Base-by-base conservation (phyloP, 2,329 filamentous ascomycete genomes). In the Aureobasidium sp. region DNA sequence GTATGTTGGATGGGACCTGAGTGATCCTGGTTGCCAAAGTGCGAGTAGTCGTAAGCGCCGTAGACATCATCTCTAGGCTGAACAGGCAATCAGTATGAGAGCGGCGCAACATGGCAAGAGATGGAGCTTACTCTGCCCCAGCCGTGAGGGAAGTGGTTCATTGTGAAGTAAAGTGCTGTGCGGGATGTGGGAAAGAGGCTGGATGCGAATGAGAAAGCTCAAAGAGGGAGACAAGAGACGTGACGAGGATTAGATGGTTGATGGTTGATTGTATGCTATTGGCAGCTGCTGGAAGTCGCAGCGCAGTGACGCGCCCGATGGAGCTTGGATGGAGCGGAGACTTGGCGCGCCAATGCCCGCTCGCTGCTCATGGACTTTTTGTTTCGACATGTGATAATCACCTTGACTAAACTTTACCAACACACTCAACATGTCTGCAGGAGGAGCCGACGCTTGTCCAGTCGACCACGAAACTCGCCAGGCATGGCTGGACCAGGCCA, bases 31-130 rank as follows among this genome's bases (percentile, higher is more conserved):
- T 45, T 10, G 69, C 90, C 85, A 73, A 97, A 87, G 76, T 93
- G 92, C 63, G 91, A 90, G 72, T 82, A 80, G 78, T 97, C 90
- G 78, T 99, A 99, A 71, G 88, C 82, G 70, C 94, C 94, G 79
- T 97, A 99, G 72, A 97, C 82, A 77, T 99, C 94, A 78, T 99
- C 90, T 83, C 94, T 88, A 73, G 94, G 94, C 94, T 99, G 71
- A 65, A 55, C 58, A 48, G 34, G 63, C 62, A 50, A 49, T 70
- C 79, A 74, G 79, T 76, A 69, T 53, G 64, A 58, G 61, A 62
- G 65, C 64, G 65, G 66, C 67, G 66, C 64, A 68, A 63, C 71
- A 68, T 68, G 65, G 48, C 58, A 34, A 21, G 45, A 61, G 58
- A 61, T 54, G 60, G 21, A 42, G 74, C 81, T 73, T 78, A 86